phyloP scores from a whole-genome alignment of 1,139 yeast species.

The Taphrina flavorubra region DNA sequence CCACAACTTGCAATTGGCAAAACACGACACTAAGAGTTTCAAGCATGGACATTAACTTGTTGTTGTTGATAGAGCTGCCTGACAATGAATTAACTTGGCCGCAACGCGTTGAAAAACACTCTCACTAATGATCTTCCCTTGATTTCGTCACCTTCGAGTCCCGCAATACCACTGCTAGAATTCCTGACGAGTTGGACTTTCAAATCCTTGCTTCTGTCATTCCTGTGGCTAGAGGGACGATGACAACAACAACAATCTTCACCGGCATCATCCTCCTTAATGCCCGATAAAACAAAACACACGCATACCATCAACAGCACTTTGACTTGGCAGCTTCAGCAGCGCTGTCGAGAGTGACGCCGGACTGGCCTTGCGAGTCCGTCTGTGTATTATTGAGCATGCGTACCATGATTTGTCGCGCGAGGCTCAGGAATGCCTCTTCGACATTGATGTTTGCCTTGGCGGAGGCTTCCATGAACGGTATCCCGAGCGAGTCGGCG shows the following conservation, averaged over 20 bases:
- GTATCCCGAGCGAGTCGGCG: slow-evolving; percentile 85
- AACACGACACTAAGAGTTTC: too few relatives aligned
- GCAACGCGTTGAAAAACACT: background rate
- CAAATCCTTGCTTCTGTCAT: background rate
- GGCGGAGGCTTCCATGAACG: slow-evolving; percentile 94
- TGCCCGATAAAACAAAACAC: too few relatives aligned
- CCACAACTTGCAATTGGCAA: too few relatives aligned
- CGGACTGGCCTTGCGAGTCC: slow-evolving; percentile 18
- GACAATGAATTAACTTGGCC: background rate
- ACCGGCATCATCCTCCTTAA: too few relatives aligned
- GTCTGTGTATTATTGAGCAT: slow-evolving; percentile 31
- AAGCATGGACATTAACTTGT: too few relatives aligned
- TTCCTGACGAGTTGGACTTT: too few relatives aligned
- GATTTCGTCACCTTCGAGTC: background rate
- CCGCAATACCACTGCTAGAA: too few relatives aligned
- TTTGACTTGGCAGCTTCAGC: slow-evolving; percentile 27
- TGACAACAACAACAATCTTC: background rate
- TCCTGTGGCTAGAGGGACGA: background rate
- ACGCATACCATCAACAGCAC: slow-evolving; percentile 17
- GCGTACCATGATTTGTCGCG: slow-evolving; percentile 55
- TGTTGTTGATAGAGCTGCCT: background rate
- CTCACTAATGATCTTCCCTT: background rate
- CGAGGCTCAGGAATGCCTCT: slow-evolving; percentile 86
- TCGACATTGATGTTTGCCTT: slow-evolving; percentile 92
- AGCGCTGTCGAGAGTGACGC: slow-evolving; percentile 30